Evolutionary conservation across 345 rosid species (phyloP).

Genomic region (Tarenaya hassleriana): DNA sequence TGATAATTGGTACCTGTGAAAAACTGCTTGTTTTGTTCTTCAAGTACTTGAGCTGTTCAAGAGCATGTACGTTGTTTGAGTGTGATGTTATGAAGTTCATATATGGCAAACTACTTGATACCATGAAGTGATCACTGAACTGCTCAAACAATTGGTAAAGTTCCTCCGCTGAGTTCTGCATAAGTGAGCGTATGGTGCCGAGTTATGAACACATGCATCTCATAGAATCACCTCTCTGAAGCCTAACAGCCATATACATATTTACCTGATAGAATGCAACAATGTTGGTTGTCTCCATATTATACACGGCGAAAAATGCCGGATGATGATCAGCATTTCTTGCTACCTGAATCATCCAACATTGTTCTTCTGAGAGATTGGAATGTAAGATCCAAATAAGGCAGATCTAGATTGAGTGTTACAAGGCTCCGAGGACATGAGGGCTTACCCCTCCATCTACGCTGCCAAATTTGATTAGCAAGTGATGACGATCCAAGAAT

Average conservation of each 20-base stretch:
- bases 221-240: background rate
- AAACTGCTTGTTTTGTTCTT: conserved; percentile 56
- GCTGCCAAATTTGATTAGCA: conserved; percentile 87
- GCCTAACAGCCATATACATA: background rate
- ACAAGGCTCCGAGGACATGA: background rate
- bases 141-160: conserved; percentile 78
- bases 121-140: conserved; percentile 71
- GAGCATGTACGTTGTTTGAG: conserved; percentile 69
- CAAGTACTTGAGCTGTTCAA: conserved; percentile 61
- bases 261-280: conserved; percentile 89
- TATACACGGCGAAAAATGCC: conserved; percentile 91
- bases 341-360: conserved; percentile 43
- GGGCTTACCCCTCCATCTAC: conserved; percentile 86
- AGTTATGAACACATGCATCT: background rate
- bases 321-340: conserved; percentile 64
- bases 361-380: conserved; percentile 1
- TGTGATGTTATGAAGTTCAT: conserved; percentile 85
- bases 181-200: conserved; percentile 17
- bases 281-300: conserved; percentile 95
- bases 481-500: conserved; percentile 90
- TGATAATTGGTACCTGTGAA: conserved; percentile 47
- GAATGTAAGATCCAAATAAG: background rate
- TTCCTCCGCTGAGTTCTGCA: conserved; percentile 84
- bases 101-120: conserved; percentile 52
- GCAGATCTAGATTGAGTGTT: background rate